Evolutionary conservation across 441 rosid genomes (phyloP), one percentile per base, ranked within the genome.

Genomic region (Sinapis alba): DNA sequence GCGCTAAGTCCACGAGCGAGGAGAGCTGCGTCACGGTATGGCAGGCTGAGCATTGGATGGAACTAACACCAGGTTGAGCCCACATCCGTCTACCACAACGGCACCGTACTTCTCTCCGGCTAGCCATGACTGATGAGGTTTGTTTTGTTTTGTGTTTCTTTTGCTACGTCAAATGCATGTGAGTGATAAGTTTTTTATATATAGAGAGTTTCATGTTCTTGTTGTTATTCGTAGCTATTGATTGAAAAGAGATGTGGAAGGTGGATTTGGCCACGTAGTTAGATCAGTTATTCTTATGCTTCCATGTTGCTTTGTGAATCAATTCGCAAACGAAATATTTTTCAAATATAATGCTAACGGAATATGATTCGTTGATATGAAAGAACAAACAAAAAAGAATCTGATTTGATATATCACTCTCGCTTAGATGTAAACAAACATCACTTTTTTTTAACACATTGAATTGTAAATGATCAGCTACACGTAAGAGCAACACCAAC

Each of bases 31-130:
- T 84, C 53, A 88, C 72, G 30, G 82, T 56, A 56, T 68, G 83
- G 77, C 98, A 93, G 5, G 59, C 62, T 6, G 79, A 34, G 62
- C 97, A 91, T 57, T 82, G 82, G 34, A 87, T 57, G 56, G 82
- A 18, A 13, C 63, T 83, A 13, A 83, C 86, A 51, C 71, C 87
- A 0, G 73, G 67, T 8, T 87, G 90, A 65, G 85, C 80, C 54
- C 71, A 38, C 68, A 90, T 86, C 57, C 79, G 72, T 78, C 71
- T 69, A 8, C 85, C 80, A 54, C 98, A 93, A 26, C 81, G 68
- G 82, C 98, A 93, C 30, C 75, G 76, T 32, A 77, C 72, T 47
- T 80, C 85, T 56, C 65, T 82, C 68, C 84, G 79, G 53, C 75
- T 71, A 47, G 83, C 80, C 90, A 86, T 85, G 65, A 12, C 4